Evolutionary conservation across 1,284 basidiomycete genomes (phyloP).

Genomic region (Tilletia indica): DNA sequence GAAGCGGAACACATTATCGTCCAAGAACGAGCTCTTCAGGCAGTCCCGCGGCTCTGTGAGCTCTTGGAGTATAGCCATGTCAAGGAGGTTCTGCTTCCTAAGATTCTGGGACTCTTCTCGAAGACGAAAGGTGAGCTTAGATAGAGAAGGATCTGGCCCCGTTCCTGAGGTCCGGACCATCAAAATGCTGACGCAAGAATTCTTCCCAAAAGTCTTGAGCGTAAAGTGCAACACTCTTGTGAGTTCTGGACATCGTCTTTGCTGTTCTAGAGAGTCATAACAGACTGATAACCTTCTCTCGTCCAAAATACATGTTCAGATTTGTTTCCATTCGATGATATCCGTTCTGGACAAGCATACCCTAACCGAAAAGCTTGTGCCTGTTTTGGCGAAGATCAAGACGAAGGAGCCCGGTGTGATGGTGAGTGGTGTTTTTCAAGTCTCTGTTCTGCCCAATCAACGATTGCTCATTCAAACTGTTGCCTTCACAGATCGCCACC

Average conservation of each 20-base stretch:
- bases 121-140: slow-evolving; percentile 41
- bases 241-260: neutral
- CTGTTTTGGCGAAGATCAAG: slow-evolving; percentile 86
- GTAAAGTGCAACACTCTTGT: slow-evolving; percentile 79
- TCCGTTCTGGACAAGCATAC: slow-evolving; percentile 84
- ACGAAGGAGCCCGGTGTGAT: slow-evolving; percentile 68
- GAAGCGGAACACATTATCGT: slow-evolving; percentile 75
- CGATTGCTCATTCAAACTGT: neutral
- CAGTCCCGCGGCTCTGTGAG: slow-evolving; percentile 83
- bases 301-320: slow-evolving; percentile 25
- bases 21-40: slow-evolving; percentile 84
- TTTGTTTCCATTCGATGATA: slow-evolving; percentile 87
- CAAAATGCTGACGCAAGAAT: neutral
- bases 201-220: slow-evolving; percentile 46
- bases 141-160: too few species aligned
- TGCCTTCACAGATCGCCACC: slow-evolving; percentile 64
- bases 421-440: slow-evolving; percentile 29
- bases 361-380: slow-evolving; percentile 90
- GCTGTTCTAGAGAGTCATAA: neutral
- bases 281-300: neutral
- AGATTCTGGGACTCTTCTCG: slow-evolving; percentile 45
- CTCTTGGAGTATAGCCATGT: slow-evolving; percentile 68
- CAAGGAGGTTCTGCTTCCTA: slow-evolving; percentile 51
- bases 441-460: neutral
- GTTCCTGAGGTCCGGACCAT: too few species aligned